These are phyloP conservation scores for Pouteria campechiana DNA, from an alignment of 179 eudicot genomes.

Conservation along the genomic window DNA sequence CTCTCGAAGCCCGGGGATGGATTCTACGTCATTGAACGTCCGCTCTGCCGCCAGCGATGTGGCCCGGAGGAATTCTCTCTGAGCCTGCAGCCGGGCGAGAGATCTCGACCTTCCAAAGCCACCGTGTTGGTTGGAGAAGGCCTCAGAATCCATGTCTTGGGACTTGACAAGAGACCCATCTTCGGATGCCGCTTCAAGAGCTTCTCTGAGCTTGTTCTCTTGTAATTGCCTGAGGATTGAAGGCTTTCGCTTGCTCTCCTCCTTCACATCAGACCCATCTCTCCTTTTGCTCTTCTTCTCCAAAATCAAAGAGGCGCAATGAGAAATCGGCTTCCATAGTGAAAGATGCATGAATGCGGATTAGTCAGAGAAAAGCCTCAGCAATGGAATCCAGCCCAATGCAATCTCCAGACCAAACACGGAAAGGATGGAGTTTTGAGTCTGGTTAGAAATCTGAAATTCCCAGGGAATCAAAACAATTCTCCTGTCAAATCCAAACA, in stretches of 20 bases:
- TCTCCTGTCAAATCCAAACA: no score
- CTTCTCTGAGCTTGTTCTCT: constrained; percentile 41
- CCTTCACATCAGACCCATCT: constrained; percentile 59
- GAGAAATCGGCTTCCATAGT: constrained; percentile 95
- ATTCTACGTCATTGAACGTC: constrained; percentile 24
- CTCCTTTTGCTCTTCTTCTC: constrained; percentile 74
- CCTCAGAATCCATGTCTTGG: constrained; percentile 26
- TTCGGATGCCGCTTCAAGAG: constrained; percentile 55
- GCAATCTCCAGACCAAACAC: not conserved
- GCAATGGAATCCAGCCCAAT: not conserved
- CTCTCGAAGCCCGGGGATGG: constrained; percentile 32
- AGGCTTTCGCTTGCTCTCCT: constrained; percentile 17
- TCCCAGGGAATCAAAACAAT: no score
- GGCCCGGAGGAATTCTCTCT: constrained; percentile 39
- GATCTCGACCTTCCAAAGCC: constrained; percentile 50
- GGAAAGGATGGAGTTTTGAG: constrained; percentile 11
- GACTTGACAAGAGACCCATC: constrained; percentile 42
- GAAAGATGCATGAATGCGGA: constrained; percentile 86
- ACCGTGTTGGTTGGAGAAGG: constrained; percentile 18
- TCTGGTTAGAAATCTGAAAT: no score
- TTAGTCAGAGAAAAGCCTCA: no score
- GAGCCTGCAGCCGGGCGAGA: constrained; percentile 37
- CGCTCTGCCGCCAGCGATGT: constrained; percentile 50
- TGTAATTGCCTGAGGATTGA: constrained; percentile 27
- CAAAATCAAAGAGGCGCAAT: constrained; percentile 69